These are phyloP conservation scores for Citrus inodora DNA, from an alignment of 345 rosid genomes.

Conservation along the genomic window DNA sequence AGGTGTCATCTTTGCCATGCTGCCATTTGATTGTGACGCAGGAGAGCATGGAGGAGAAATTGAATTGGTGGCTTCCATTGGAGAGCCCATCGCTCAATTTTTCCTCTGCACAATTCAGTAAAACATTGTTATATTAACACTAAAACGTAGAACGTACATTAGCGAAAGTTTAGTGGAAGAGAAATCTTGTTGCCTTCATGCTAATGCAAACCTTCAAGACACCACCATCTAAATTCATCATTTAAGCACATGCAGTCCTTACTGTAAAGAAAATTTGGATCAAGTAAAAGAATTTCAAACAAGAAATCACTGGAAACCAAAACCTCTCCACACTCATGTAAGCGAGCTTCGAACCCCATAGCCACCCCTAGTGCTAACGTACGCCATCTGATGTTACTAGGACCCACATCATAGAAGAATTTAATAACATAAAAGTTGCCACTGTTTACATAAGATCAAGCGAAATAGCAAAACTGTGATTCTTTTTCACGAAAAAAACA, in stretches of 20 bases:
- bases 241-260: background rate
- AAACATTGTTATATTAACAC: background rate
- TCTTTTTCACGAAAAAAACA: background rate
- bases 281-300: background rate
- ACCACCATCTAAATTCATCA: constrained; percentile 2
- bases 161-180: background rate
- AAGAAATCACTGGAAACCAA: background rate
- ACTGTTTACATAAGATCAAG: no score
- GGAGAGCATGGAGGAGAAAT: constrained; percentile 76
- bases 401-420: no score
- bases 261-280: background rate
- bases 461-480: background rate
- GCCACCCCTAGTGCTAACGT: no score
- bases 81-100: constrained; percentile 57
- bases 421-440: no score
- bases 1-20: constrained; percentile 48
- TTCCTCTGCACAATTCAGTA: constrained; percentile 46
- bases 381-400: no score
- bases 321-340: no score
- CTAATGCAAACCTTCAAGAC: background rate
- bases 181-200: background rate
- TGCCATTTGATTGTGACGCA: constrained; percentile 51
- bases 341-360: no score
- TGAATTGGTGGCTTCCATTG: constrained; percentile 60
- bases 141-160: no score